Percentiles rank a stretch among this genome's conserved stretches.
Evolutionary conservation across 2,329 filamentous ascomycete species (phyloP).

Genomic region (Rhinocladiella mackenziei): DNA sequence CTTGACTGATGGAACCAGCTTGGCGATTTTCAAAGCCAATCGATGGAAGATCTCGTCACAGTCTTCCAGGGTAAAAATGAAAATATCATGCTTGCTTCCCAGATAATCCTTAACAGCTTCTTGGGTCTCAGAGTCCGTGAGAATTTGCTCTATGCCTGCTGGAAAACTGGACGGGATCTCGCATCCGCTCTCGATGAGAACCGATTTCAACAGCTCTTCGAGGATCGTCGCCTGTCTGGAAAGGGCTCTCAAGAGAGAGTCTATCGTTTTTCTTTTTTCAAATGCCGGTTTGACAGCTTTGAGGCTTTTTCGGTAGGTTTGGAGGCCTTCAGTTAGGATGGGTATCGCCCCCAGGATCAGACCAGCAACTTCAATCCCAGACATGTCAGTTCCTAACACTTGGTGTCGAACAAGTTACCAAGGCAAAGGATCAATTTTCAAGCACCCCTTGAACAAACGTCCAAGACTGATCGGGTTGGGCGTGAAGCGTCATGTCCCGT

Average conservation of each 20-base stretch:
- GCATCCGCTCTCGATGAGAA: not conserved
- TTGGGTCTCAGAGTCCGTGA: not conserved
- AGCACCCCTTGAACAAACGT: no score
- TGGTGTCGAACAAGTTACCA: no score
- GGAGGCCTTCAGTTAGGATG: constrained; percentile 13
- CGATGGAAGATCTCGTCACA: not conserved
- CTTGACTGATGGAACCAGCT: not conserved
- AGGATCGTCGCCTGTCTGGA: not conserved
- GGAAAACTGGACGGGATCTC: not conserved
- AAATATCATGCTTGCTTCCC: not conserved
- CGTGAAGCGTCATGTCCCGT: no score
- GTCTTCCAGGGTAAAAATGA: not conserved
- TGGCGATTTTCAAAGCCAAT: not conserved
- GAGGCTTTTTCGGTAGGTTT: constrained; percentile 8
- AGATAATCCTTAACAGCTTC: not conserved
- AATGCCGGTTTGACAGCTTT: not conserved
- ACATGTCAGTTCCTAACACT: no score
- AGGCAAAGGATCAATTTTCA: no score
- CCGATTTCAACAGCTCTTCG: not conserved
- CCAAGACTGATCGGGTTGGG: no score
- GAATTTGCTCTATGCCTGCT: not conserved
- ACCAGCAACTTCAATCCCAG: constrained; percentile 21
- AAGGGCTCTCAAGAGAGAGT: not conserved
- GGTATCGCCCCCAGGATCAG: constrained; percentile 20
- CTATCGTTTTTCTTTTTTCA: constrained; percentile 6